Percentiles rank a stretch among this genome's conserved stretches.
Evolutionary conservation across 2,329 filamentous ascomycete species (phyloP).

Genomic region (Epichloe sylvatica): DNA sequence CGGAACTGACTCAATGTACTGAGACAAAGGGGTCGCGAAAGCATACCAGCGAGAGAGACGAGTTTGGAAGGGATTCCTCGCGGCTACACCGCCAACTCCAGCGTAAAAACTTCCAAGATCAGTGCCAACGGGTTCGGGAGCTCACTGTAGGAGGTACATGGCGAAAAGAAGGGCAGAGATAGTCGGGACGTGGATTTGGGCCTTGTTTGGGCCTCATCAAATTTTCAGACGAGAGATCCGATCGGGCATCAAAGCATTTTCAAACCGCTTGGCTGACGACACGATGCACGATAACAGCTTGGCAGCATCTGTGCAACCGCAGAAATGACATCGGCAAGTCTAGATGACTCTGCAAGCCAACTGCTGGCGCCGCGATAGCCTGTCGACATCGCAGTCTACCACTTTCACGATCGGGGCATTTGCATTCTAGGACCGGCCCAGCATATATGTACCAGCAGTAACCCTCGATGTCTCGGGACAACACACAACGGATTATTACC

Average conservation of each 20-base stretch:
- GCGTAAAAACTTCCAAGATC: not conserved
- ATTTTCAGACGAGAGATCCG: not conserved
- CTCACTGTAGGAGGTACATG: too few species aligned
- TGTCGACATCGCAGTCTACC: too few species aligned
- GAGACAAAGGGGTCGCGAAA: not conserved
- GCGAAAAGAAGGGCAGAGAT: too few species aligned
- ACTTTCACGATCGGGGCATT: too few species aligned
- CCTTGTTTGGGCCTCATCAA: not conserved
- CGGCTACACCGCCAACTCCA: not conserved
- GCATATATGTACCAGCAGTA: too few species aligned
- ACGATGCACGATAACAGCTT: not conserved
- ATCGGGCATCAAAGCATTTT: not conserved
- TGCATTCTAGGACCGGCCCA: too few species aligned
- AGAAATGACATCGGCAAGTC: not conserved
- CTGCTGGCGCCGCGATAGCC: not conserved
- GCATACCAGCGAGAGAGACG: not conserved
- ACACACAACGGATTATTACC: too few species aligned
- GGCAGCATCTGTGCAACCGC: not conserved
- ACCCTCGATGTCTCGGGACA: too few species aligned
- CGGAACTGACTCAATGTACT: not conserved
- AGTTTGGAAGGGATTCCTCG: not conserved
- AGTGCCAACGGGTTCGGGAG: not conserved
- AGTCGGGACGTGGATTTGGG: not conserved
- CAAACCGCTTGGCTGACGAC: not conserved
- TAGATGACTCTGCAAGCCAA: not conserved